Base-by-base conservation (phyloP, 2,329 filamentous ascomycete species). In the Drechslera avenae region DNA sequence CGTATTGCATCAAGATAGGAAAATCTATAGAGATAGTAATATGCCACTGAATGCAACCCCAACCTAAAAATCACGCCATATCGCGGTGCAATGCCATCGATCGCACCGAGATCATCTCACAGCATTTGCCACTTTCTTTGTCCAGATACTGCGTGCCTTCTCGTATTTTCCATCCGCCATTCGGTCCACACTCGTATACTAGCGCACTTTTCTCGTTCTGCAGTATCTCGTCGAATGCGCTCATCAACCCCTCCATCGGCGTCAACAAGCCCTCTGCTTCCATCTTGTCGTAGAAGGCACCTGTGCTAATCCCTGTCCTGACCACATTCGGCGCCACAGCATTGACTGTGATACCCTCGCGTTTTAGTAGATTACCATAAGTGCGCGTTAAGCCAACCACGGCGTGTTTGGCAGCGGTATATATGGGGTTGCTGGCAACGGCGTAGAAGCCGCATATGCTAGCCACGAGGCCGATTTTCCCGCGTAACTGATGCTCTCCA, bases 381-480 rank as follows among this genome's bases (percentile, higher is more conserved):
- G 70, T 72, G 16, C 75, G 67, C 18, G 73, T 71, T 35, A 76
- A 64, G 0, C 74, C 74, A 6, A 75, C 59, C 7, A 75, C 62
- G 13, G 67, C 75, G 47, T 76, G 73, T 58, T 77, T 76, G 5
- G 74, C 74, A 26, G 75, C 71, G 7, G 75, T 78, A 46, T 78
- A 78, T 4, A 78, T 67, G 3, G 75, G 75, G 2, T 78, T 50
- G 3, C 72, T 74, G 0, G 76, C 72, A 3, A 76, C 70, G 51
- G 66, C 73, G 43, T 77, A 77, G 46, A 78, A 68, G 0, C 76
- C 75, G 43, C 76, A 78, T 2, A 77, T 66, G n/a, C 73, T 76
- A 10, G 73, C 73, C 2, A 73, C 70, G 14, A 62, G 50, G 8
- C 52, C 60, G 13, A 64, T 74, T 47, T 75, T 77, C 5, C 76